Evolutionary conservation across 106 monocot species (phyloP), one percentile per base, ranked within the genome.

Genomic region (Iris macrosiphon): DNA sequence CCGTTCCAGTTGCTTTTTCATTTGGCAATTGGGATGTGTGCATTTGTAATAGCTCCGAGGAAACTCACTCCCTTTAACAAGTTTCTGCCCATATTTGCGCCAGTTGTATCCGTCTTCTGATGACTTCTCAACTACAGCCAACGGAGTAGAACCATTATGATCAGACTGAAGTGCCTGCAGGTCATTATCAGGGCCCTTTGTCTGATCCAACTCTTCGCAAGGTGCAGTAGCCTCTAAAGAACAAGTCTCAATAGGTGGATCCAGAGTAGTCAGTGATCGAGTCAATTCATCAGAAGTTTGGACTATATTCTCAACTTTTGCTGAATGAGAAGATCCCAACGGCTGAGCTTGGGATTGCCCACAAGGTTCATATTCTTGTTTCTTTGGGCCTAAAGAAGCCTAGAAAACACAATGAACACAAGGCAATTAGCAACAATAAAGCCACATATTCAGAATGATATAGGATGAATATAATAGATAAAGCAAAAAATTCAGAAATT

Each of bases 41-140:
- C 95, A 93, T 75, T 93, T 93, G 63, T 93, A 93, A 67, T 93
- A 93, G 55, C 92, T 93, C 49, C 92, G 30, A 6, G 95, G 95
- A 70, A 82, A 90, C 67, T 89, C 95, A 72, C 89, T 79, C 72
- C 95, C 95, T 77, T 96, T 96, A 10, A 96, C 95, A 77, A 72
- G 95, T 60, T 96, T 96, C 21, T 96, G 95, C 7, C 95, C 95
- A 77, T 96, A 96, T 71, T 96, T 96, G 37, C 95, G 62, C 95
- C 95, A 96, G 65, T 89, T 96, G 66, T 89, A 96, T 24, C 92
- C 87, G 77, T 96, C 95, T 57, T 96, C 95, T 52, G 60, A 31
- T 24, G 75, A 74, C 57, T 80, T 92, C 17, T 92, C 82, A 45
- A 34, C 63, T 23, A 40, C 43, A 50, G 19, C 13, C 4, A 45